Base-by-base conservation (phyloP, 2,329 filamentous ascomycete genomes). In the Paramyrothecium sp. region DNA sequence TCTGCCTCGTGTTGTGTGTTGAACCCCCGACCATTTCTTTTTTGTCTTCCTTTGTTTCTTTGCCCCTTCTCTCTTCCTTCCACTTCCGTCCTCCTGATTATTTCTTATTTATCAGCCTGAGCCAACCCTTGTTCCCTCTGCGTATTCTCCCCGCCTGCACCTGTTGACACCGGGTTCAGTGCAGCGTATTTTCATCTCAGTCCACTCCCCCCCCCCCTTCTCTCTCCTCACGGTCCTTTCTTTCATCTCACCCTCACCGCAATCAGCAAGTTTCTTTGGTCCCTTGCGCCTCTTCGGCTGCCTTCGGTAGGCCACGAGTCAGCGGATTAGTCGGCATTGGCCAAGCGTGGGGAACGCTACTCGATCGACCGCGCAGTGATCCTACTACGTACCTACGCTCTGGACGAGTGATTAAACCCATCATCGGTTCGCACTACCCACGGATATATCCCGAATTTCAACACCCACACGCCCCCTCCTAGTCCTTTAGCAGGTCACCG, bases 361-460 rank as follows among this genome's bases (percentile, higher is more conserved):
- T 44, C 38, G 38, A 44, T 44, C 38, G 38, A 44, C 38, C n/a
- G n/a, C 38, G 38, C 38, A 44, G 38, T 19, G 38, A 44, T 17
- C 3, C 38, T 19, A 44, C 38, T 44, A 16, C n/a, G 38, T 19
- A 44, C 38, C 13, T 38, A 44, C 38, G 5, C 38, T 44, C 13
- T 19, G 38, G 38, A 44, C 38, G 38, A 44, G 38, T 44, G 38
- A 44, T 17, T 44, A 17, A 44, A 44, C 13, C n/a, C 38, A 44
- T 44, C 38, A 44, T 44, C 38, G 38, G 47, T 56, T 63, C 59
- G 57, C 66, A 65, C 67, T 67, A 67, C 63, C 54, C 38, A 67
- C 66, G 66, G 67, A 71, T 71, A 72, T 67, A 70, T 64, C 63
- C 69, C 68, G 67, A 71, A 66, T 69, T 51, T 59, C 59, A 61